Base-by-base conservation (phyloP, 257 asterid genomes). In the Leonotis leonurus region DNA sequence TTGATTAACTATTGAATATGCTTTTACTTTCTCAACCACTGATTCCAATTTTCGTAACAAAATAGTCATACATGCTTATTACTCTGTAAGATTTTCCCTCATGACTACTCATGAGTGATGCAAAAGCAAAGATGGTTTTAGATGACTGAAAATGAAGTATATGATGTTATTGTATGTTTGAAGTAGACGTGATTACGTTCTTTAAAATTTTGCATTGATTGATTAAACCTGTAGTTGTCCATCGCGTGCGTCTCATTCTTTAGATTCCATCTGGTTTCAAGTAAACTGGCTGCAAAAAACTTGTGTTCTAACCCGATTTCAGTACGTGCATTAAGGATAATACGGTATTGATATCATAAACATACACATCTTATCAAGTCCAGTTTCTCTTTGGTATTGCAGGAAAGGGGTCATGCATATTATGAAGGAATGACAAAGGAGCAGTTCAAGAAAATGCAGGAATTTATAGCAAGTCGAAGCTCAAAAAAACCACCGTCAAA, bases 381-480 rank as follows among this genome's bases (percentile, higher is more conserved):
- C 2, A 54, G 24, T 60, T 3, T 27, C 51, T 45, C 20, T 32
- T 17, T 46, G 17, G 43, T 27, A 62, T 69, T 74, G 49, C 88
- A 92, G 99, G 87, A 85, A 77, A 92, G 99, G 77, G 99, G 85
- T 32, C 85, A 89, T 40, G 88, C 74, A 6, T 92, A 83, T 61
- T 92, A 92, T 22, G 72, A 76, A 25, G 96, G 94, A 56, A 92
- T 92, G 99, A 85, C 85, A 0, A 82, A 82, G 77, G 94, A 89
- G 46, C 97, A 92, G 79, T 92, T 92, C 64, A 75, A 78, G 85
- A 83, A 83, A 78, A 85, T 92, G 97, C 97, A 89, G 75, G 97
- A 85, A 30, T 92, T 89, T 67, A 92, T 92, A 64, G 79, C 90
- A 0, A 79, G 88, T 14, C 83, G 97, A 41, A 64, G 77, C 83